phyloP scores from a whole-genome alignment of 345 rosid genomes.

The Combretum micranthum region DNA sequence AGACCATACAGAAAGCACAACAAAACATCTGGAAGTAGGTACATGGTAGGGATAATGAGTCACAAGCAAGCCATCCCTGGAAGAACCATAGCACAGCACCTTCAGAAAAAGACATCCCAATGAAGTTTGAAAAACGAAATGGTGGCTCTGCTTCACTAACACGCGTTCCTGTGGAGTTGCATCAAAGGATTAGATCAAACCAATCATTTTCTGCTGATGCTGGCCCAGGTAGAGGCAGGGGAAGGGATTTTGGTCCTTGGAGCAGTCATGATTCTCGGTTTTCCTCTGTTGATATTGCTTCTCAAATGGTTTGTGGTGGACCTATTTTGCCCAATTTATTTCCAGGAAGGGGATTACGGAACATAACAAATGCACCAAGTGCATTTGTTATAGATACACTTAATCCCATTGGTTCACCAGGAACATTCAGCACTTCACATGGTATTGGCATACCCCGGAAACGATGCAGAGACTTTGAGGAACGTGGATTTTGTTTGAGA shows the following conservation, averaged over 20 bases:
- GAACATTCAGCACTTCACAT: constrained; percentile 48
- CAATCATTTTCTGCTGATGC: constrained; percentile 54
- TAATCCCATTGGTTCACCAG: constrained; percentile 65
- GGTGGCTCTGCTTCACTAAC: constrained; percentile 36
- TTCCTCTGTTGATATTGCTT: constrained; percentile 51
- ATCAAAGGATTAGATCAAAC: constrained; percentile 54
- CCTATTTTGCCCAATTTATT: constrained; percentile 46
- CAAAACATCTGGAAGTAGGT: constrained; percentile 59
- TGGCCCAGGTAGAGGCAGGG: constrained; percentile 79
- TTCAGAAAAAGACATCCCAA: constrained; percentile 33
- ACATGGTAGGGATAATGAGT: constrained; percentile 49
- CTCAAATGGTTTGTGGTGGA: constrained; percentile 64
- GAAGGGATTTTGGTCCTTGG: constrained; percentile 75
- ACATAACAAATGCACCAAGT: constrained; percentile 51
- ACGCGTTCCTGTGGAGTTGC: constrained; percentile 45
- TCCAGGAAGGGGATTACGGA: constrained; percentile 69
- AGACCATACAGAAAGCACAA: constrained; percentile 62
- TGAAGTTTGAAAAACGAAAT: constrained; percentile 55
- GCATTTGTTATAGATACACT: constrained; percentile 72
- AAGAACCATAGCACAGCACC: constrained; percentile 27
- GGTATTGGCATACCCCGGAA: constrained; percentile 74
- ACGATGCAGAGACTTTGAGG: constrained; percentile 95
- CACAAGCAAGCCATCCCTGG: constrained; percentile 42
- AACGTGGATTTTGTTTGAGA: constrained; percentile 96
- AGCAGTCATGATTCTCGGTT: constrained; percentile 61